Evolutionary conservation across 2,329 filamentous ascomycete genomes (phyloP).

Genomic region (Dendryphion nanum): DNA sequence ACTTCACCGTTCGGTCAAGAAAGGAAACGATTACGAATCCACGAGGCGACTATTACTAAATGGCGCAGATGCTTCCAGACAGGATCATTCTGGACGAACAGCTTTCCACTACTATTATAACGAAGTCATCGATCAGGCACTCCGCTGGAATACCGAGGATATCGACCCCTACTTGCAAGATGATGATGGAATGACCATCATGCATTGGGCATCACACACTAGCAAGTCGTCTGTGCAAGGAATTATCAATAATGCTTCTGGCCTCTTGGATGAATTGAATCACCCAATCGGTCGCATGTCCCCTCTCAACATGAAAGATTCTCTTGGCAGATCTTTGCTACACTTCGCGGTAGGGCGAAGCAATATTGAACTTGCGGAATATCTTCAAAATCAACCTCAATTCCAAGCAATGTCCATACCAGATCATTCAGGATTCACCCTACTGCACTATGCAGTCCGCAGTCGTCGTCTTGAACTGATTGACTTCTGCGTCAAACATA

Average conservation of each 20-base stretch:
- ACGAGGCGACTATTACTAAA: conserved; percentile 1
- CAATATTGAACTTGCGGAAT: neutral
- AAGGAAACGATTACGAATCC: conserved; percentile 1
- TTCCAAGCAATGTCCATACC: neutral
- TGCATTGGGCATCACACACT: conserved; percentile 5
- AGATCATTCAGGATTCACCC: neutral
- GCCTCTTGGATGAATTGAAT: neutral
- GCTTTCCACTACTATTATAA: conserved; percentile 8
- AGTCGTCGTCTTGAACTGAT: neutral
- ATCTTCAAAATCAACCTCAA: neutral
- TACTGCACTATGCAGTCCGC: neutral
- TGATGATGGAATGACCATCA: conserved; percentile 7
- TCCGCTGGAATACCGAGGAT: conserved; percentile 3
- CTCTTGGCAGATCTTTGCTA: neutral
- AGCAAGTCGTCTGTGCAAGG: neutral
- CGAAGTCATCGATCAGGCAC: neutral
- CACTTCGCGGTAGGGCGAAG: neutral
- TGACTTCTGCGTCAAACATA: too few relatives aligned
- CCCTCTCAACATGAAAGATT: conserved; percentile 3
- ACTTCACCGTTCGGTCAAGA: conserved; percentile 3
- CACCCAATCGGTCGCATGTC: neutral
- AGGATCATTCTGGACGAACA: conserved; percentile 5
- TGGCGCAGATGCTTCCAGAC: conserved; percentile 5
- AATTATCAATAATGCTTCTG: neutral
- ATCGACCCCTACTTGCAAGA: conserved; percentile 7